Base-by-base conservation (phyloP, 73 alveolate genomes). In the Durusdinium trenchii region DNA sequence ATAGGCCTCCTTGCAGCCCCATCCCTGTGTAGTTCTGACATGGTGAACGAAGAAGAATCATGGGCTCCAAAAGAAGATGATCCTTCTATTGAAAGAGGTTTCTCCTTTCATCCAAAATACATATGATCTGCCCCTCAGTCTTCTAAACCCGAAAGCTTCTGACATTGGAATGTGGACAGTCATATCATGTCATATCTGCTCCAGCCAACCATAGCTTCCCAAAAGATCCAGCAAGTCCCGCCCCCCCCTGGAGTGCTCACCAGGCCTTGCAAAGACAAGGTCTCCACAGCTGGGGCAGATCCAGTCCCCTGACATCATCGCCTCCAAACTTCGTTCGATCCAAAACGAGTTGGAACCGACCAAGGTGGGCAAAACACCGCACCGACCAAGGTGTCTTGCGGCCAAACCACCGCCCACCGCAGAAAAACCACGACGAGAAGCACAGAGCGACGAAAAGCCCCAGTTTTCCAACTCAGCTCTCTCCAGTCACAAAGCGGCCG, bases 291-390 rank as follows among this genome's bases (percentile, higher is more conserved):
- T 91, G 90, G 52, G 89, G 85, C 98, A 91, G 32, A 91, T 71
- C 98, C 98, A 91, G 32, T 91, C 98, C 60, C 98, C 98, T 23
- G 46, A 64, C 98, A 42, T 91, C 98, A 91, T 91, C 38, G 87
- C 98, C 98, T 91, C 40, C 43, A 42, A 12, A n/a, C 54, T 42
- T 23, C 30, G 47, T n/a, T n/a, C 16, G 83, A 4, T 14, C 52
- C n/a, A 7, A 5, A 57, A 23, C 35, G 50, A 48, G 35, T 82
- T 36, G 73, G 28, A n/a, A 23, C 30, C 62, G 6, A 7, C 2
- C 85, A 75, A 3, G n/a, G 40, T 9, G 35, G 85, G 85, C 4
- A 6, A 71, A 71, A 40, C 38, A 5, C 16, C 32, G 78, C 32
- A 9, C 6, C 32, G 16, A 23, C 78, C 5, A 62, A 7, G 5